Percentiles rank a stretch among this genome's conserved stretches.
Evolutionary conservation across 768 basidiomycete genomes (phyloP).

Genomic region (Agaricus bisporus): DNA sequence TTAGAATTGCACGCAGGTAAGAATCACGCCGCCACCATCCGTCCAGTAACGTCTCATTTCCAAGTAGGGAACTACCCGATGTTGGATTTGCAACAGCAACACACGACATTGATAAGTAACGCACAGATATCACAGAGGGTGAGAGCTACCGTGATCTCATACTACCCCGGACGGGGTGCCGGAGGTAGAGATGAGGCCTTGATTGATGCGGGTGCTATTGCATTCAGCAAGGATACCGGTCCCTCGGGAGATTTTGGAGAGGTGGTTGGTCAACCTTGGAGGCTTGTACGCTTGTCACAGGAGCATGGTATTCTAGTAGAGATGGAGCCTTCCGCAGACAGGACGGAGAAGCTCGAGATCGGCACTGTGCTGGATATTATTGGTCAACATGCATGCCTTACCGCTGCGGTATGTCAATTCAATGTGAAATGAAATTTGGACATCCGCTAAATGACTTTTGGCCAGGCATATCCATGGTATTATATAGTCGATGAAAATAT

Average conservation of each 20-base stretch:
- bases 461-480: constrained; percentile 68
- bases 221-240: constrained; percentile 84
- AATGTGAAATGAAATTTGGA: background rate
- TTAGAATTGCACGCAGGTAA: constrained; percentile 75
- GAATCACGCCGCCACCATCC: constrained; percentile 7
- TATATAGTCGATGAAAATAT: constrained; percentile 70
- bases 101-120: constrained; percentile 59
- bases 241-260: constrained; percentile 68
- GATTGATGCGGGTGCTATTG: constrained; percentile 78
- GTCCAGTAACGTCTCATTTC: background rate
- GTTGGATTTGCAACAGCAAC: constrained; percentile 78
- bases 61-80: constrained; percentile 70
- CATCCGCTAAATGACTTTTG: background rate
- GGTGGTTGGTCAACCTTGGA: constrained; percentile 61
- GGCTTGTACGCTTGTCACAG: constrained; percentile 59
- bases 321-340: constrained; percentile 14
- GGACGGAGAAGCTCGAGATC: constrained; percentile 33
- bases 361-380: constrained; percentile 68
- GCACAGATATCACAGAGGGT: constrained; percentile 61
- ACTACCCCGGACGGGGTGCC: constrained; percentile 63
- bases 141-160: constrained; percentile 69
- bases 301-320: constrained; percentile 72
- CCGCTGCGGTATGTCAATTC: constrained; percentile 49
- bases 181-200: constrained; percentile 66
- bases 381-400: constrained; percentile 84